These are phyloP conservation scores for Casuarina equisetifolia DNA, from an alignment of 306 rosid species.

Conservation along the genomic window DNA sequence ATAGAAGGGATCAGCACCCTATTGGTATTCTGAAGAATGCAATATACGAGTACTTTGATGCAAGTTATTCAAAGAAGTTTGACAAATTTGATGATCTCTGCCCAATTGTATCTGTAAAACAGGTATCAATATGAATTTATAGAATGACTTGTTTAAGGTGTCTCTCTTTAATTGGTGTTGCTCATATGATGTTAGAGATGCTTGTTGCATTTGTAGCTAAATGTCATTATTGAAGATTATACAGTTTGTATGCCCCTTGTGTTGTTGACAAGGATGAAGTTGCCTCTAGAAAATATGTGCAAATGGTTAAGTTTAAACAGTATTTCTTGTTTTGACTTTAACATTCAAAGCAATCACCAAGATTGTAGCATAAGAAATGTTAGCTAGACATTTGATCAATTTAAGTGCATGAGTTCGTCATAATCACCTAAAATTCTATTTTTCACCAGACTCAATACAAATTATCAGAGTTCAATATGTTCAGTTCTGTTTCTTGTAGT, in stretches of 20 bases:
- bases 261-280: background rate
- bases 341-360: background rate
- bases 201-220: background rate
- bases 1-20: slow-evolving; percentile 84
- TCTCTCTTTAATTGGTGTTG: slow-evolving; percentile 16
- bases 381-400: background rate
- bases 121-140: slow-evolving; percentile 43
- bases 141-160: slow-evolving; percentile 15
- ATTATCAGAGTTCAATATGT: background rate
- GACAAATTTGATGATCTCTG: slow-evolving; percentile 79
- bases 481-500: background rate
- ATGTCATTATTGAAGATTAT: background rate
- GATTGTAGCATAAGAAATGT: background rate
- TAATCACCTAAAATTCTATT: background rate
- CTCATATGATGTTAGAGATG: background rate
- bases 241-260: background rate
- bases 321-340: background rate
- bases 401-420: background rate
- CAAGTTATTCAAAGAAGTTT: slow-evolving; percentile 71
- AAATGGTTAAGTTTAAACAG: background rate
- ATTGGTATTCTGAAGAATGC: slow-evolving; percentile 91
- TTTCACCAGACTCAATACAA: background rate
- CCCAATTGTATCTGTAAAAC: slow-evolving; percentile 78
- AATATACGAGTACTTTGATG: slow-evolving; percentile 73
- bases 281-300: background rate